phyloP scores from a whole-genome alignment of 1,139 yeast genomes.

The Candida albicans region DNA sequence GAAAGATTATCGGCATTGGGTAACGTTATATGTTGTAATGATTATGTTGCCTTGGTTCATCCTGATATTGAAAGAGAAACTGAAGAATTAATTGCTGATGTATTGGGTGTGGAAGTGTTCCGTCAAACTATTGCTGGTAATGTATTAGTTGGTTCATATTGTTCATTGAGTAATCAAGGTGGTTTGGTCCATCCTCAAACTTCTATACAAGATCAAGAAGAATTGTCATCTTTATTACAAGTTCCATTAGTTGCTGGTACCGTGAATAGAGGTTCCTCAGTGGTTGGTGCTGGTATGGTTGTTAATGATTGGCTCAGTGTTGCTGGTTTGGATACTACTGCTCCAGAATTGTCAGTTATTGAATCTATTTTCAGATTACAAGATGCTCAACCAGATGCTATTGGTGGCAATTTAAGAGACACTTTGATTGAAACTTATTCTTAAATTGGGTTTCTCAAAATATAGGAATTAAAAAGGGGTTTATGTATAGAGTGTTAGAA shows the following conservation, averaged over 20 bases:
- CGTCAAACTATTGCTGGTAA: constrained; percentile 98
- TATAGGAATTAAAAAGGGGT: no score
- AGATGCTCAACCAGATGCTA: constrained; percentile 84
- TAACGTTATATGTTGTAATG: constrained; percentile 97
- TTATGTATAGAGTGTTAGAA: background rate
- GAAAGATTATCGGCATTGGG: constrained; percentile 97
- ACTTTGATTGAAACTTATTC: constrained; percentile 86
- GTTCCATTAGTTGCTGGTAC: constrained; percentile 99
- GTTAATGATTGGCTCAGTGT: constrained; percentile 99
- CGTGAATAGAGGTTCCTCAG: constrained; percentile 95
- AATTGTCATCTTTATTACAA: constrained; percentile 89
- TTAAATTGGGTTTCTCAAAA: constrained; percentile 13
- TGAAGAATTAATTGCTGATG: constrained; percentile 97
- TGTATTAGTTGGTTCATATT: constrained; percentile 95
- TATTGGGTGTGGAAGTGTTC: constrained; percentile 98
- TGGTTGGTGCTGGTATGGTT: constrained; percentile 98
- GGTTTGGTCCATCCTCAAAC: constrained; percentile 98
- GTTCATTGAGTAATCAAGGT: constrained; percentile 94
- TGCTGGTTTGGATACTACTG: constrained; percentile 95
- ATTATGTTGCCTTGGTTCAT: constrained; percentile 97
- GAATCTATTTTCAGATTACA: constrained; percentile 93
- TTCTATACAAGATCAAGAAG: constrained; percentile 96
- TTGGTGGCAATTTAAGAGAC: constrained; percentile 82
- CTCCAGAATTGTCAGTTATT: constrained; percentile 95
- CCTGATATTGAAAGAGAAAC: constrained; percentile 99